Evolutionary conservation across 108 stramenopile species (phyloP).

Genomic region (Schizochytrium sp.): DNA sequence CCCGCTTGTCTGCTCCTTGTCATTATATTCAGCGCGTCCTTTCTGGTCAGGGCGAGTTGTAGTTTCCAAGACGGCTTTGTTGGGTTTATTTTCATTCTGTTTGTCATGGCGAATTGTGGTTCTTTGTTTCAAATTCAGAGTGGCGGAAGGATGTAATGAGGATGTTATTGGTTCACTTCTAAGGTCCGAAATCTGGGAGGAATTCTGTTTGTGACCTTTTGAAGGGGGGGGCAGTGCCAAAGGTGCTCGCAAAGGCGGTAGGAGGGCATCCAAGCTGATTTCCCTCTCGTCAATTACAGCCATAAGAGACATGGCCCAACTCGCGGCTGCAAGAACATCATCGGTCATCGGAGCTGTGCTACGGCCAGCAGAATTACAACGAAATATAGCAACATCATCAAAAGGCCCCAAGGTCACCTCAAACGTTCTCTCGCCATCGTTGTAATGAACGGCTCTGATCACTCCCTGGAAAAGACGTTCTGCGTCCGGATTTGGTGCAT

Average conservation of each 20-base stretch:
- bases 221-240: too few relatives aligned
- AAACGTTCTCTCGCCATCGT: neutral
- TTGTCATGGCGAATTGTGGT: too few relatives aligned
- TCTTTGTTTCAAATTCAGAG: too few relatives aligned
- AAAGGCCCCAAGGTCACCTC: neutral
- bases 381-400: neutral
- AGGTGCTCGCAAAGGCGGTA: neutral
- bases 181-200: too few relatives aligned
- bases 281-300: neutral
- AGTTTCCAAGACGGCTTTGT: too few relatives aligned
- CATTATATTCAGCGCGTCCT: too few relatives aligned
- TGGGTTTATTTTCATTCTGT: too few relatives aligned
- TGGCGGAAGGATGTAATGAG: too few relatives aligned
- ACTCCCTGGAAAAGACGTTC: neutral
- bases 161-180: too few relatives aligned
- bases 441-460: neutral
- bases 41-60: too few relatives aligned
- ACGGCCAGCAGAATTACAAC: neutral
- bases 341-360: neutral
- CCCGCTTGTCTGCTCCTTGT: too few relatives aligned
- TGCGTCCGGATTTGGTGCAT: constrained; percentile 16
- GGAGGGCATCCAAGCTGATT: neutral
- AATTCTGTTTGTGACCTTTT: too few relatives aligned
- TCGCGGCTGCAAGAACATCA: constrained; percentile 18
- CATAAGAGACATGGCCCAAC: constrained; percentile 25